phyloP scores from a whole-genome alignment of 2,329 filamentous ascomycete genomes.

The Diaporthe caulivora region DNA sequence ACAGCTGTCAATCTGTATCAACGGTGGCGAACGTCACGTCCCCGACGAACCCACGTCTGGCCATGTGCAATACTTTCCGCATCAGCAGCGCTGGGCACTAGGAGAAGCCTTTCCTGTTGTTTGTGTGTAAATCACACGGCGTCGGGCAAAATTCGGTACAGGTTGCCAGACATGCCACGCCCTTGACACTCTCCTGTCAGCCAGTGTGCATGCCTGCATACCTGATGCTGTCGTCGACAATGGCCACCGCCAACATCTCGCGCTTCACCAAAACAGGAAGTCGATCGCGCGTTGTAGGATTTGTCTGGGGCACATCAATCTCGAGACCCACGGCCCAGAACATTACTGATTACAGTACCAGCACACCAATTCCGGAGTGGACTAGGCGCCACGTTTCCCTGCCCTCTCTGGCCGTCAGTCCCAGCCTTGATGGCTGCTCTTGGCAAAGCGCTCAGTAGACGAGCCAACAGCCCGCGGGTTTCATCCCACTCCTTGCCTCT shows the following conservation, averaged over 20 bases:
- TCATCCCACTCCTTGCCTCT: constrained; percentile 25
- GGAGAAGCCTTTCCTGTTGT: too few relatives aligned
- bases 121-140: not conserved
- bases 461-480: constrained; percentile 19
- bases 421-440: constrained; percentile 7
- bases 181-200: not conserved
- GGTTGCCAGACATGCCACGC: not conserved
- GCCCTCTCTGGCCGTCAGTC: constrained; percentile 28
- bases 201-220: not conserved
- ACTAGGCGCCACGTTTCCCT: constrained; percentile 19
- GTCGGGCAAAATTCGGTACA: not conserved
- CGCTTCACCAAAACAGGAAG: constrained; percentile 37
- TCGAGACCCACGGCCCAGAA: constrained; percentile 36
- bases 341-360: constrained; percentile 23
- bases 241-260: constrained; percentile 9
- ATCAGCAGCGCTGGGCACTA: not conserved
- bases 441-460: constrained; percentile 11
- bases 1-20: not conserved
- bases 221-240: not conserved
- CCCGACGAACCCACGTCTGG: not conserved
- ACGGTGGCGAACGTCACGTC: not conserved
- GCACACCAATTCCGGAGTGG: constrained; percentile 4
- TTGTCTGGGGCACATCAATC: constrained; percentile 32
- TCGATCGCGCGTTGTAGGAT: constrained; percentile 38
- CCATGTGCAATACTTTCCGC: not conserved